Conservation (phyloP, 2,329 filamentous ascomycete genomes). For the Cladophialophora psammophila region DNA sequence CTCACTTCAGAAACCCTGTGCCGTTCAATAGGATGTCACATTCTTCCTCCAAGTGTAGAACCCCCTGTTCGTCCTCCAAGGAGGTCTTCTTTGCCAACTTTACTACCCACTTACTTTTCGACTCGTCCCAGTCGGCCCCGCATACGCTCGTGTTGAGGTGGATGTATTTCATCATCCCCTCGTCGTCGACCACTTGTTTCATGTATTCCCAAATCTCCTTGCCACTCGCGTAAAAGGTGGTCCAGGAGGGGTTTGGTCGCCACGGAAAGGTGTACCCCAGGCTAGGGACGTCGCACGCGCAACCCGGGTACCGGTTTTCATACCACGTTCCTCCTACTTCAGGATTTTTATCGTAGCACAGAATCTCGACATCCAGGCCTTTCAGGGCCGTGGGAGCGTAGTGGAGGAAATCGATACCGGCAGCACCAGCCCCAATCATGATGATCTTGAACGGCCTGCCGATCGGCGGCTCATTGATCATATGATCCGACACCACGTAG, state of each 20-base stretch:
- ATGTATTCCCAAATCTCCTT: slow-evolving; percentile 44
- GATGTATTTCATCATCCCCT: slow-evolving; percentile 26
- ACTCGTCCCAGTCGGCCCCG: slow-evolving; percentile 17
- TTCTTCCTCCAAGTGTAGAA: slow-evolving; percentile 11
- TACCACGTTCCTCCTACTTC: slow-evolving; percentile 51
- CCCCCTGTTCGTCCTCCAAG: slow-evolving; percentile 3
- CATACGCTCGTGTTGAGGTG: slow-evolving; percentile 17
- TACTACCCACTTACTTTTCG: slow-evolving; percentile 15
- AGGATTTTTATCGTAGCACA: slow-evolving; percentile 49
- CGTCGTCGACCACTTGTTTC: slow-evolving; percentile 39
- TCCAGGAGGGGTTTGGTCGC: slow-evolving; percentile 39
- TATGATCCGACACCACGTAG: no score
- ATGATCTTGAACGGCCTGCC: no score
- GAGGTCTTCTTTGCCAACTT: slow-evolving; percentile 4
- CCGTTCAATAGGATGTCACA: slow-evolving; percentile 48
- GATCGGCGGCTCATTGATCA: no score
- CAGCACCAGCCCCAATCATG: no score
- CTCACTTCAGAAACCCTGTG: slow-evolving; percentile 49
- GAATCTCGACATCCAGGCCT: slow-evolving; percentile 47
- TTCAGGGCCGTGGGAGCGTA: not conserved
- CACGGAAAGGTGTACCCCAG: slow-evolving; percentile 35
- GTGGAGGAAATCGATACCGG: no score
- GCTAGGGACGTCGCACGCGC: slow-evolving; percentile 26
- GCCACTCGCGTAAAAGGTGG: slow-evolving; percentile 37
- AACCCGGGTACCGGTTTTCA: slow-evolving; percentile 28